Base-by-base conservation (phyloP, 2,329 filamentous ascomycete genomes). In the Ilyonectria mors-panacis region DNA sequence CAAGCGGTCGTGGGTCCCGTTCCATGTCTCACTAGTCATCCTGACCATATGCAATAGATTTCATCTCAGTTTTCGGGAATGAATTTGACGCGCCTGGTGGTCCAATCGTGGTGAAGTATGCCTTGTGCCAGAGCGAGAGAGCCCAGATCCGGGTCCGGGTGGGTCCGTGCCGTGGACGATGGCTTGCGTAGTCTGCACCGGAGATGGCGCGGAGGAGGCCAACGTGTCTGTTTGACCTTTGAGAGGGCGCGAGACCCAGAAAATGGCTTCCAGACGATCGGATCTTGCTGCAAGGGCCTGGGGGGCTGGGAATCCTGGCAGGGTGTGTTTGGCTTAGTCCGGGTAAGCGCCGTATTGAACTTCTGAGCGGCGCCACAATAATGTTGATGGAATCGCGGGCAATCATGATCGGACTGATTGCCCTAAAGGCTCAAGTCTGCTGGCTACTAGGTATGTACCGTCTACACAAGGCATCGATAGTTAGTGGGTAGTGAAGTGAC, bases 41-140 rank as follows among this genome's bases (percentile, higher is more conserved):
- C 60, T 63, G 67, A 67, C 67, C 70, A 72, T 76, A 71, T 73
- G 74, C 74, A 76, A 74, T 76, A 76, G 72, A 76, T 65, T 70
- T 61, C 57, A 70, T 65, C 63, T 69, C 67, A 57, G 48, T 53
- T 66, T 69, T 69, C 65, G 59, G 66, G 67, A 75, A 66, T 54
- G 65, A 66, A 70, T 56, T 68, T 69, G 63, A 64, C 74, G 74
- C 74, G 71, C 57, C 73, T 75, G 70, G 57, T 72, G 66, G 63
- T 56, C 74, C 74, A 76, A 76, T 76, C 30, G 66, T 70, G 73
- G 59, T 57, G 56, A 63, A 75, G 71, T 72, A 71, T 75, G 74
- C 74, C 74, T 76, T 72, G 74, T 66, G 71, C 68, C 26, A 19
- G 58, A 63, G 55, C 44, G 53, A 59, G 60, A 42, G 30, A 58